These are phyloP conservation scores for Termitomyces sp. DNA, from an alignment of 768 basidiomycete species.

Conservation along the genomic window DNA sequence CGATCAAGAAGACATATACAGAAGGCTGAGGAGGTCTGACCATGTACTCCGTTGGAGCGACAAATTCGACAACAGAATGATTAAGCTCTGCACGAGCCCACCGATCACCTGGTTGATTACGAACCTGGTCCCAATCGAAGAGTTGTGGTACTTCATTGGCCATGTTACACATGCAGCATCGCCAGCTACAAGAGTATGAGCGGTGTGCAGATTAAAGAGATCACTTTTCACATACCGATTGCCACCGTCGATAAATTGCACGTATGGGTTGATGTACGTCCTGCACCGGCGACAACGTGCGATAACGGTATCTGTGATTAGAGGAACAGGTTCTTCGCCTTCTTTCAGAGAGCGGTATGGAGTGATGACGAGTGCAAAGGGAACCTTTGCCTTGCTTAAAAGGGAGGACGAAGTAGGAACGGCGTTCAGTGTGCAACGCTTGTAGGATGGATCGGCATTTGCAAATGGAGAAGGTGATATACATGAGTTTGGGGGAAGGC, in stretches of 20 bases:
- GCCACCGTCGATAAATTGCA: conserved; percentile 96
- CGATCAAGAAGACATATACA: conserved; percentile 95
- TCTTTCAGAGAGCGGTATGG: conserved; percentile 85
- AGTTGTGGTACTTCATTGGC: conserved; percentile 97
- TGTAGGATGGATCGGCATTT: conserved; percentile 88
- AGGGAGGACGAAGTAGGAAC: conserved; percentile 88
- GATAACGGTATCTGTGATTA: conserved; percentile 90
- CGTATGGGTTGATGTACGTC: conserved; percentile 96
- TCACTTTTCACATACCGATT: conserved; percentile 53
- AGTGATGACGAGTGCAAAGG: conserved; percentile 82
- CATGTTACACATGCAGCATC: conserved; percentile 98
- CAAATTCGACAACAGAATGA: conserved; percentile 90
- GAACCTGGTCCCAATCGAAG: conserved; percentile 96
- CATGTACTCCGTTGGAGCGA: conserved; percentile 99
- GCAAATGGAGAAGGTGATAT: conserved; percentile 73
- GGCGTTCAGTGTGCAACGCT: conserved; percentile 87
- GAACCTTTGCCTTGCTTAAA: conserved; percentile 84
- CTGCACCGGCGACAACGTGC: conserved; percentile 94
- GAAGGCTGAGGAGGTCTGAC: conserved; percentile 97
- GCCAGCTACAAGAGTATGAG: conserved; percentile 57
- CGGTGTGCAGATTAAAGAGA: neutral
- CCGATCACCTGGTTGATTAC: conserved; percentile 91
- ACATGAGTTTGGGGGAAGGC: conserved; percentile 79
- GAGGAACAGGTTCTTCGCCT: conserved; percentile 80
- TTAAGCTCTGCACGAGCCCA: conserved; percentile 95